Evolutionary conservation across 2,329 filamentous ascomycete species (phyloP), one percentile per base, ranked within the genome.

Genomic region (Beauveria asiatica): DNA sequence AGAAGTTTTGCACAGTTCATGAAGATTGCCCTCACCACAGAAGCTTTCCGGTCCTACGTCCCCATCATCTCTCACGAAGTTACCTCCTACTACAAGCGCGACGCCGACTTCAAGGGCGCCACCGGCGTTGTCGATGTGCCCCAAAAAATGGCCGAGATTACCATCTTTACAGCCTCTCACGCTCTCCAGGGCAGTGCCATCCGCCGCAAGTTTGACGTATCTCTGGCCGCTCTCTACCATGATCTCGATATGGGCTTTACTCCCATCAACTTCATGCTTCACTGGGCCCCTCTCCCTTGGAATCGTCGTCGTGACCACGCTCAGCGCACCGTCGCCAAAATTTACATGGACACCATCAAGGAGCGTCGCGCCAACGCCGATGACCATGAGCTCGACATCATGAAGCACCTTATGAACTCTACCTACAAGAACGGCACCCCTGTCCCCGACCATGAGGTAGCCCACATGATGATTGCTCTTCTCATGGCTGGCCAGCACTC

Each of bases 401-500:
- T 96, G 74, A 92, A 88, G 84, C 91, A 94, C 69, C 77, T 96
- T 65, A 94, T 95, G 90, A 85, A 84, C 67, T 90, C 86, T 67
- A 81, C 78, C 25, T 96, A 96, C 82, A 96, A 95, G 78, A 84
- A 93, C 67, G 91, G 90, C 66, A 85, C 78, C 44, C 79, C 80
- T 6, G 81, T 95, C n/a, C 88, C 91, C 17, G 91, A 96, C 70
- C 81, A 88, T 68, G 90, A 96, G 73, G 83, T 95, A 61, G 90
- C 91, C 23, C 88, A 94, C 75, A 93, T 96, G 83, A 93, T 96
- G 89, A 96, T 96, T 73, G 90, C 90, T 6, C 82, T 96, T 23
- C 84, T 96, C 63, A 95, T 96, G 90, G 91, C 90, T 62, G 91
- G 91, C 60, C 91, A 96, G 72, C 91, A 96, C 77, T 93, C 89